Conservation (phyloP, 106 monocot genomes). For the Acorus calamus region DNA sequence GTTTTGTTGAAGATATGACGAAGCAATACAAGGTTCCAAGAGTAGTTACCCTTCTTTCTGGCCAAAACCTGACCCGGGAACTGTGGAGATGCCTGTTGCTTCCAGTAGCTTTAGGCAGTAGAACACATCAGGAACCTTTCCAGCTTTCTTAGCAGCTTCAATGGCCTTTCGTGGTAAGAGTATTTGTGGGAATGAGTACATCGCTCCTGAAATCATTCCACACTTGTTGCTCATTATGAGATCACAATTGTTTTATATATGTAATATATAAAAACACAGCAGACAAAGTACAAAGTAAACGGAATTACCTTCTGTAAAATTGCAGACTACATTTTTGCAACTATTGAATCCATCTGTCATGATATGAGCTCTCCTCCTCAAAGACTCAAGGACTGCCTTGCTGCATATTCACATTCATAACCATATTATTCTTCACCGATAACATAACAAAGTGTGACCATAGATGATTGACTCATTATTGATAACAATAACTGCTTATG, state of each 20-base stretch:
- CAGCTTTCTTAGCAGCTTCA: constrained; percentile 80
- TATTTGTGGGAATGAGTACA: constrained; percentile 99
- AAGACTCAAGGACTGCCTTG: constrained; percentile 68
- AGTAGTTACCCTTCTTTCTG: constrained; percentile 93
- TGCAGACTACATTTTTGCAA: constrained; percentile 94
- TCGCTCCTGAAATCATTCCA: constrained; percentile 57
- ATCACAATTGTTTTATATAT: no score
- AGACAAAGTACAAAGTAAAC: not conserved
- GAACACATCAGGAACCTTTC: constrained; percentile 95
- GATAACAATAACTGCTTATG: no score
- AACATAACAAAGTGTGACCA: not conserved
- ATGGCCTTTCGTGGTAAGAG: constrained; percentile 77
- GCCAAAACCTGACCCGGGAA: constrained; percentile 99
- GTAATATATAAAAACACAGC: not conserved
- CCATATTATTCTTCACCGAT: not conserved
- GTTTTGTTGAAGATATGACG: not conserved
- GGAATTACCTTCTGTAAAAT: constrained; percentile 83
- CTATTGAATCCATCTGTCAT: constrained; percentile 99
- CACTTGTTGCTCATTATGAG: not conserved
- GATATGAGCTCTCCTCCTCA: constrained; percentile 81
- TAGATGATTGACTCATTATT: no score
- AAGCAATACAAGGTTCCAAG: not conserved
- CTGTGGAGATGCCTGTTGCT: constrained; percentile 96
- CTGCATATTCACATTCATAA: constrained; percentile 23
- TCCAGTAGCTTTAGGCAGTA: constrained; percentile 98